Percentiles rank a stretch among this genome's conserved stretches.
Evolutionary conservation across 768 basidiomycete genomes (phyloP).

Genomic region (Tylopilus intermedius): DNA sequence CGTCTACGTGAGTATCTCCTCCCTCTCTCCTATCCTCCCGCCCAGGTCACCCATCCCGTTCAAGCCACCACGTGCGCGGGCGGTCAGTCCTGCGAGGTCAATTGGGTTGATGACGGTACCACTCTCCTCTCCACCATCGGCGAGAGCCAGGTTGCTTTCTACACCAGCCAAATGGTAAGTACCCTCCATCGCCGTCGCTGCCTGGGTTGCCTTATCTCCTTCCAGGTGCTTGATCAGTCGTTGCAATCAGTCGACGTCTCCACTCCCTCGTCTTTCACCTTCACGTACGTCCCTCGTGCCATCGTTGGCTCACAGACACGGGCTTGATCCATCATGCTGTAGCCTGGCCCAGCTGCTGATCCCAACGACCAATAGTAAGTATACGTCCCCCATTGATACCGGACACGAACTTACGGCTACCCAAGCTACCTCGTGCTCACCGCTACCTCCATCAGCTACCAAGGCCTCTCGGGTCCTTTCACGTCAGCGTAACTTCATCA

Average conservation of each 20-base stretch:
- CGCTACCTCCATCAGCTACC: slow-evolving; percentile 34
- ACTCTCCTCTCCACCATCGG: slow-evolving; percentile 49
- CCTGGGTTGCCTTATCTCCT: neutral
- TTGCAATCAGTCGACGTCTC: slow-evolving; percentile 54
- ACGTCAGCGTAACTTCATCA: slow-evolving; percentile 33
- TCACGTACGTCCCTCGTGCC: slow-evolving; percentile 43
- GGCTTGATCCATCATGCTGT: neutral
- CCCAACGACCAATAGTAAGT: slow-evolving; percentile 55
- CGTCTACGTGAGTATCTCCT: slow-evolving; percentile 16
- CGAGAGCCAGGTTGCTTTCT: slow-evolving; percentile 50
- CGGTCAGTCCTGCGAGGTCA: slow-evolving; percentile 48
- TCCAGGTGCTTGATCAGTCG: slow-evolving; percentile 53
- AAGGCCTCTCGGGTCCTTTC: slow-evolving; percentile 52
- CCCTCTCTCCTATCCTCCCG: neutral
- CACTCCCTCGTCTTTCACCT: slow-evolving; percentile 41
- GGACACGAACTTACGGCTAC: neutral
- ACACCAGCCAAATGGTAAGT: slow-evolving; percentile 37
- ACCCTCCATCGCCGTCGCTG: neutral
- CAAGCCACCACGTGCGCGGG: slow-evolving; percentile 44
- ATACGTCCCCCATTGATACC: neutral
- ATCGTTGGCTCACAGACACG: neutral
- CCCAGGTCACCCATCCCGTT: slow-evolving; percentile 46
- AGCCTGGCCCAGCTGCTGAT: slow-evolving; percentile 57
- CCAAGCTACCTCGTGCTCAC: slow-evolving; percentile 60
- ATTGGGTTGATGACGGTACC: slow-evolving; percentile 62